phyloP scores from a whole-genome alignment of 345 rosid species.

The Hypericum perforatum region DNA sequence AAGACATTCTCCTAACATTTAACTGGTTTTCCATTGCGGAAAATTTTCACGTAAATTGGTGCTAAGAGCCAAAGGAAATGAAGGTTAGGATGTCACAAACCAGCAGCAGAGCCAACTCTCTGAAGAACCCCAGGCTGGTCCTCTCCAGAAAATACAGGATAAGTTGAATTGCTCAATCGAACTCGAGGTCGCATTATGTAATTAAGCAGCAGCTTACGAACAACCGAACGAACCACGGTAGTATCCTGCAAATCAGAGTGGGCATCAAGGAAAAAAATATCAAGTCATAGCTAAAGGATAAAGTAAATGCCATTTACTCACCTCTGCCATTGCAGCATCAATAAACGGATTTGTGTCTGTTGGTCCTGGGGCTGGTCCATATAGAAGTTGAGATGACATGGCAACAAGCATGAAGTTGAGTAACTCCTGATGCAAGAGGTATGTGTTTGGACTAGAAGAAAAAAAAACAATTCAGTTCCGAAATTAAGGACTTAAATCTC shows the following conservation, averaged over 20 bases:
- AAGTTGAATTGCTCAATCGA: conserved; percentile 34
- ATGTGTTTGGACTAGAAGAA: conserved; percentile 54
- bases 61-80: no score
- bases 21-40: no score
- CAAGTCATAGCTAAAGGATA: conserved; percentile 7
- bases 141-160: conserved; percentile 44
- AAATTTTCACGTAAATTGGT: no score
- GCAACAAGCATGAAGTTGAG: conserved; percentile 74
- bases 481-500: conserved; percentile 7
- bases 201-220: conserved; percentile 56
- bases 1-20: no score
- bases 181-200: conserved; percentile 48
- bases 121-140: conserved; percentile 69
- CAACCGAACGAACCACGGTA: conserved; percentile 54
- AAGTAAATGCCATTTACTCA: conserved; percentile 13
- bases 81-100: conserved; percentile 23
- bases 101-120: conserved; percentile 87
- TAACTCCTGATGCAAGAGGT: conserved; percentile 82
- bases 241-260: conserved; percentile 44
- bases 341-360: conserved; percentile 72
- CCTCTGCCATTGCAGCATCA: conserved; percentile 92
- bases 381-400: conserved; percentile 89
- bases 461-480: conserved; percentile 28
- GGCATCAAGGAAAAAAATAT: conserved; percentile 3
- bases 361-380: conserved; percentile 63